Conservation (phyloP, 148 eudicot species). For the Heliamphora exappendiculata region DNA sequence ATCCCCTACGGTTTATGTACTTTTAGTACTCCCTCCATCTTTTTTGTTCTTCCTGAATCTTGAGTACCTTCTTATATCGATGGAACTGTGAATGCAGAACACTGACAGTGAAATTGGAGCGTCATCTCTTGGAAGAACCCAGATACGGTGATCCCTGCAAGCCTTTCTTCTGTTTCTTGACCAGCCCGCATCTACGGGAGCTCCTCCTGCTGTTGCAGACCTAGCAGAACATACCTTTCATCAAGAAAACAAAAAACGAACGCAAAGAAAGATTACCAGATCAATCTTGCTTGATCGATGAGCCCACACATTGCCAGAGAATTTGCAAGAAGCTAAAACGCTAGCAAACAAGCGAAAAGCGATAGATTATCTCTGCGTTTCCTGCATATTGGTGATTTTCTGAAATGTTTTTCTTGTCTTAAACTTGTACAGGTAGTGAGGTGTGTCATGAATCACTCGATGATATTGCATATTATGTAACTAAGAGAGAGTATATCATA, state of each 20-base stretch:
- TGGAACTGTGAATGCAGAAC: constrained; percentile 44
- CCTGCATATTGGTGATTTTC: background rate
- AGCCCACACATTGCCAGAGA: background rate
- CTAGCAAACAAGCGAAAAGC: background rate
- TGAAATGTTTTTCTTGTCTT: background rate
- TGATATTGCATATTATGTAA: constrained; percentile 16
- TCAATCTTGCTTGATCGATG: background rate
- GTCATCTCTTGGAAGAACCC: constrained; percentile 70
- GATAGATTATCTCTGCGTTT: background rate
- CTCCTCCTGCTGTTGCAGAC: constrained; percentile 1
- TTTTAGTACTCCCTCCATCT: background rate
- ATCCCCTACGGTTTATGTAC: background rate
- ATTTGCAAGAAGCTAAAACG: background rate
- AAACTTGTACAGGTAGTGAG: background rate
- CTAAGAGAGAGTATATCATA: background rate
- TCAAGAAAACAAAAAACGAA: background rate
- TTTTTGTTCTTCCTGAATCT: background rate
- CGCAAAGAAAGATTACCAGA: background rate
- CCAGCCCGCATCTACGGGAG: background rate
- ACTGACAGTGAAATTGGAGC: constrained; percentile 71
- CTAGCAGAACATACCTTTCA: background rate
- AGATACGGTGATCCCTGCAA: constrained; percentile 48
- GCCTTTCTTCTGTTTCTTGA: background rate
- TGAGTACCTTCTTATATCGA: background rate
- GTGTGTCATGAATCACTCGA: constrained; percentile 9